A percentile compares a stretch with the other conserved stretches of the same genome.
Conservation (phyloP, 192 early-diverging fungal species). For the Geranomyces variabilis region DNA sequence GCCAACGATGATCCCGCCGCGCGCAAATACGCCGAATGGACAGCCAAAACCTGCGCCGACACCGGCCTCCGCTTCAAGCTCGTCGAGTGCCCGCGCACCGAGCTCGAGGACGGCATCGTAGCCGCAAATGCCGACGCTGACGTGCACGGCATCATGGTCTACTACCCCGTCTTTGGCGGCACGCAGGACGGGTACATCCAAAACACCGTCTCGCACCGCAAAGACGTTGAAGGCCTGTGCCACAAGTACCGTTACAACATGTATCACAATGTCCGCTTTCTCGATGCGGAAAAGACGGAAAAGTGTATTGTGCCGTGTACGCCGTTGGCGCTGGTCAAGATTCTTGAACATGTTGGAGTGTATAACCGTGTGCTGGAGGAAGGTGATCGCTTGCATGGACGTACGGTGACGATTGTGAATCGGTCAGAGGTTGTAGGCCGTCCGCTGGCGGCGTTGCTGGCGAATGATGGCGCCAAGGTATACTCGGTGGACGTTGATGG, state of each 20-base stretch:
- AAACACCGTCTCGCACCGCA: conserved; percentile 81
- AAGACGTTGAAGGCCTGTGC: conserved; percentile 97
- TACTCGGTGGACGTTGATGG: conserved; percentile 93
- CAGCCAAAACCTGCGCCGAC: conserved; percentile 87
- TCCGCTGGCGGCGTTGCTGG: conserved; percentile 93
- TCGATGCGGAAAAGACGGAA: conserved; percentile 76
- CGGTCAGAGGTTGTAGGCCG: conserved; percentile 97
- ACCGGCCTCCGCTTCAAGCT: conserved; percentile 92
- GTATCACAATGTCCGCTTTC: conserved; percentile 92
- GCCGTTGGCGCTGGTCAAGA: conserved; percentile 95
- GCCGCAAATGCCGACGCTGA: conserved; percentile 84
- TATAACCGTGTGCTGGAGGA: conserved; percentile 86
- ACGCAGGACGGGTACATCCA: conserved; percentile 94
- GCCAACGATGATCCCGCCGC: conserved; percentile 92
- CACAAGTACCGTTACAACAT: conserved; percentile 95
- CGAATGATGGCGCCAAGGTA: conserved; percentile 98
- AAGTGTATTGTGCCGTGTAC: conserved; percentile 99
- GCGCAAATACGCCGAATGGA: conserved; percentile 94
- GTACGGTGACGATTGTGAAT: conserved; percentile 91
- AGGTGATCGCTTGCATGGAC: conserved; percentile 94
- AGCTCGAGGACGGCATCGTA: conserved; percentile 81
- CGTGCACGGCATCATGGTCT: conserved; percentile 97
- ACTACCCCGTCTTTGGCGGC: conserved; percentile 96
- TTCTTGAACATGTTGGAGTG: conserved; percentile 93
- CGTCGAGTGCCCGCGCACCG: conserved; percentile 75